Conservation (phyloP, 2,329 filamentous ascomycete species). For the Xylaria polymorpha region DNA sequence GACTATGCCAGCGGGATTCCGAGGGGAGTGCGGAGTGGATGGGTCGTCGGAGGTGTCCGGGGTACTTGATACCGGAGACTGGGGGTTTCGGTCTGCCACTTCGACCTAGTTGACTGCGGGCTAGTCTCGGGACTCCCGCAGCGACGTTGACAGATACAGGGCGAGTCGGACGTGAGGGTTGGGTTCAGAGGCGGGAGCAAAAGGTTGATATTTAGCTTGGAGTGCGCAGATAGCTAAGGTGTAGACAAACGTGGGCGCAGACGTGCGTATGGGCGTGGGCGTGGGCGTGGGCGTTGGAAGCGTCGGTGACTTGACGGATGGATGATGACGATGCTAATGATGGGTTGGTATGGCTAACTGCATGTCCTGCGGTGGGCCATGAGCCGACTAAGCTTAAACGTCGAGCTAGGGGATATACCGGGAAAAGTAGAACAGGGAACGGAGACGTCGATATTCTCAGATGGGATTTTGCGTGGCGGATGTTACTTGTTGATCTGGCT, state of each 20-base stretch:
- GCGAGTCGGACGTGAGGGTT: slow-evolving; percentile 11
- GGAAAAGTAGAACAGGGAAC: neutral
- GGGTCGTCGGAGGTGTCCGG: slow-evolving; percentile 76
- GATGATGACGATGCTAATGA: slow-evolving; percentile 38
- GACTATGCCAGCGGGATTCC: slow-evolving; percentile 60
- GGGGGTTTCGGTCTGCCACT: slow-evolving; percentile 77
- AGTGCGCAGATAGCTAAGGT: slow-evolving; percentile 30
- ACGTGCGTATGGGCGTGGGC: neutral
- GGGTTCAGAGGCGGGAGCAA: slow-evolving; percentile 10
- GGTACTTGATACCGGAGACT: slow-evolving; percentile 61
- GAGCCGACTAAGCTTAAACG: slow-evolving; percentile 32
- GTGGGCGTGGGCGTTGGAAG: slow-evolving; percentile 34
- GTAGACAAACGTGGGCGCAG: slow-evolving; percentile 25
- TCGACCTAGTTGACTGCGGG: slow-evolving; percentile 66
- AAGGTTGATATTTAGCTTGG: slow-evolving; percentile 13
- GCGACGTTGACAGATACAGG: slow-evolving; percentile 40
- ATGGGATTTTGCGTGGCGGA: slow-evolving; percentile 3
- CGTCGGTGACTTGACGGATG: slow-evolving; percentile 40
- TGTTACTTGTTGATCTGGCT: neutral
- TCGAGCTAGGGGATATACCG: slow-evolving; percentile 35
- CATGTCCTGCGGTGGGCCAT: slow-evolving; percentile 43
- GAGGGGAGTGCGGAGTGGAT: slow-evolving; percentile 66
- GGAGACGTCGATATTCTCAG: slow-evolving; percentile 9
- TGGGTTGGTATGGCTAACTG: slow-evolving; percentile 43
- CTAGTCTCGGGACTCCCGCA: slow-evolving; percentile 53